phyloP scores from a whole-genome alignment of 306 rosid genomes.

The Pachyrhizus erosus region DNA sequence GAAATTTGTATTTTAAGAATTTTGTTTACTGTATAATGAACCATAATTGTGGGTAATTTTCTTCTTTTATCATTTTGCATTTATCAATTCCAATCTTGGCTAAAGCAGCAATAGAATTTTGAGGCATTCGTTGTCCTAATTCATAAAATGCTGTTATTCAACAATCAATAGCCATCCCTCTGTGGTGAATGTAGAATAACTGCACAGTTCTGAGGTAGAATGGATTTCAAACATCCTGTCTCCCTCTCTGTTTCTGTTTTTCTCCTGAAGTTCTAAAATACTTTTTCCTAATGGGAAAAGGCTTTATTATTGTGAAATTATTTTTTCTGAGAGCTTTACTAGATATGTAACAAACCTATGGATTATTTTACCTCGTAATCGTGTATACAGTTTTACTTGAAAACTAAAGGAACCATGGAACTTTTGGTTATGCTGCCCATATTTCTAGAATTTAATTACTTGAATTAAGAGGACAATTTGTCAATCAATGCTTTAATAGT shows the following conservation, averaged over 20 bases:
- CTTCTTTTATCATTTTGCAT: neutral
- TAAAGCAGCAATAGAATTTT: neutral
- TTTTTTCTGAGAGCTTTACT: no score
- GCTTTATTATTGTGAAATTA: neutral
- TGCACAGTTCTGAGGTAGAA: no score
- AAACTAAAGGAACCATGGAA: no score
- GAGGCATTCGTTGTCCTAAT: neutral
- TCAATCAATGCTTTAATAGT: neutral
- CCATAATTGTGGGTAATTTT: neutral
- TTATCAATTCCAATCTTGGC: neutral
- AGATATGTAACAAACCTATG: no score
- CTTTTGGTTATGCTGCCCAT: neutral
- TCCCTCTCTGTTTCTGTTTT: neutral
- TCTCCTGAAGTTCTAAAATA: no score
- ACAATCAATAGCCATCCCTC: conserved; percentile 1
- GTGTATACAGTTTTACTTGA: neutral
- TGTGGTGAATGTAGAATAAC: neutral
- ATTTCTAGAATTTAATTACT: neutral
- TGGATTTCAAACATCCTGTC: neutral
- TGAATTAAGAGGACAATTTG: neutral
- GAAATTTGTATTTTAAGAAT: neutral
- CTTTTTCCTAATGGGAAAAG: no score
- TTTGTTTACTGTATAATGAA: neutral
- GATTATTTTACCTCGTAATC: no score
- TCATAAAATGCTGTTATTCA: neutral